A percentile compares a stretch with the other conserved stretches of the same genome.
Conservation (phyloP, 805 yeast species). For the Barnettozyma siamensis region DNA sequence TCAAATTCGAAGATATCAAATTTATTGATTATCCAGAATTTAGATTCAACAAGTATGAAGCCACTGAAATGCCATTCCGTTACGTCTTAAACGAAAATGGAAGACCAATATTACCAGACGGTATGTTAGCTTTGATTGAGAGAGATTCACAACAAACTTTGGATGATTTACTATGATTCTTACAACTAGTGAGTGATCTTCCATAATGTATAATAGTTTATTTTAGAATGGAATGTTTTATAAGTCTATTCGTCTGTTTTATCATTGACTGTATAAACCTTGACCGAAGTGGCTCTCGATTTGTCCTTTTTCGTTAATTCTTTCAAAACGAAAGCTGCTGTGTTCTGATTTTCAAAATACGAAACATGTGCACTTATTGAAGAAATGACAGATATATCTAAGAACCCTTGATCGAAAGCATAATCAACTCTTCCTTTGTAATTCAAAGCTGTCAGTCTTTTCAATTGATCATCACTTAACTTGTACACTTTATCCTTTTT, state of each 20-base stretch:
- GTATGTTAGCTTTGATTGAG: conserved; percentile 83
- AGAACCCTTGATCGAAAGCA: conserved; percentile 66
- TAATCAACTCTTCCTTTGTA: conserved; percentile 78
- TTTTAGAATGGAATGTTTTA: no score
- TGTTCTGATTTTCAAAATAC: conserved; percentile 81
- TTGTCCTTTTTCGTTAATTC: conserved; percentile 38
- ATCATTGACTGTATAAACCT: conserved; percentile 17
- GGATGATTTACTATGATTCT: conserved; percentile 49
- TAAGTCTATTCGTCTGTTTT: not conserved
- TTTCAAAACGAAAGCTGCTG: conserved; percentile 69
- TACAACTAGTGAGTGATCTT: no score
- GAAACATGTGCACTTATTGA: conserved; percentile 86
- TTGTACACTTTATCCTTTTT: not conserved
- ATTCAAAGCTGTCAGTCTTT: conserved; percentile 46
- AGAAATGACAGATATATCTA: conserved; percentile 73
- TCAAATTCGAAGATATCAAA: conserved; percentile 61
- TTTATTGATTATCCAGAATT: conserved; percentile 94
- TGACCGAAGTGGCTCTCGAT: conserved; percentile 22
- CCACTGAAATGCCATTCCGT: conserved; percentile 97
- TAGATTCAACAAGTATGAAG: conserved; percentile 79
- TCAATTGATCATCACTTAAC: conserved; percentile 25
- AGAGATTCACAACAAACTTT: conserved; percentile 79
- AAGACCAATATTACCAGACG: conserved; percentile 83
- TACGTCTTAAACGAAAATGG: conserved; percentile 61
- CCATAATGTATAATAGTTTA: not conserved